Conservation (phyloP, 345 rosid genomes). For the Bretschneidera sinensis region DNA sequence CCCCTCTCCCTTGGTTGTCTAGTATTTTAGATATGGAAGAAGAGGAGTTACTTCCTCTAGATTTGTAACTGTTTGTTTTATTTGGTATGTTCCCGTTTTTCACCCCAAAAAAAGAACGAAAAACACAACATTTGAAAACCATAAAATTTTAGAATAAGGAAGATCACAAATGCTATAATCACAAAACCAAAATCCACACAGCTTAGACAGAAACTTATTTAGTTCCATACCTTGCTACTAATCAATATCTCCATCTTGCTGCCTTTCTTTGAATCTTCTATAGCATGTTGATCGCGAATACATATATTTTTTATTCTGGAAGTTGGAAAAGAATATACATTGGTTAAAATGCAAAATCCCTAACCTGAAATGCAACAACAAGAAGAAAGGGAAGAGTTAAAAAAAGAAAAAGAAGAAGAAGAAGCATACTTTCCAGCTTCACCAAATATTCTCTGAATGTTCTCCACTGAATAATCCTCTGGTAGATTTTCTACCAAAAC, state of each 20-base stretch:
- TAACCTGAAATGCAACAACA: slow-evolving; percentile 11
- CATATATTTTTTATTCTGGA: slow-evolving; percentile 55
- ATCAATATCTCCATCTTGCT: slow-evolving; percentile 43
- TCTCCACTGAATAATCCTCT: slow-evolving; percentile 71
- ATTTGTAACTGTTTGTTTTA: no score
- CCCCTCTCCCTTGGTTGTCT: no score
- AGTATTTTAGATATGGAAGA: no score
- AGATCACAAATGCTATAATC: not conserved
- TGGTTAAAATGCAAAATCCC: slow-evolving; percentile 4
- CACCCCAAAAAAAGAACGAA: no score
- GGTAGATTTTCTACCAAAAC: slow-evolving; percentile 96
- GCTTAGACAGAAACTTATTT: not conserved
- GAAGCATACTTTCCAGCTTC: slow-evolving; percentile 70
- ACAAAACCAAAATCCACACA: not conserved
- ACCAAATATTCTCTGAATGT: slow-evolving; percentile 55
- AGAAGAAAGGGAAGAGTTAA: not conserved
- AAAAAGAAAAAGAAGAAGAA: slow-evolving; percentile 2
- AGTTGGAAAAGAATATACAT: slow-evolving; percentile 6
- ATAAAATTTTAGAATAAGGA: no score
- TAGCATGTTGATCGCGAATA: slow-evolving; percentile 51
- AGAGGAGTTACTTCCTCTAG: no score
- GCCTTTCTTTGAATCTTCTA: slow-evolving; percentile 56
- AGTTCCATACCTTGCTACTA: slow-evolving; percentile 53
- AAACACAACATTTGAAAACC: not conserved
- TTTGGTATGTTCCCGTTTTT: no score